These are phyloP conservation scores for Globisporangium emineosum DNA, from an alignment of 352 stramenopile species.

Conservation along the genomic window DNA sequence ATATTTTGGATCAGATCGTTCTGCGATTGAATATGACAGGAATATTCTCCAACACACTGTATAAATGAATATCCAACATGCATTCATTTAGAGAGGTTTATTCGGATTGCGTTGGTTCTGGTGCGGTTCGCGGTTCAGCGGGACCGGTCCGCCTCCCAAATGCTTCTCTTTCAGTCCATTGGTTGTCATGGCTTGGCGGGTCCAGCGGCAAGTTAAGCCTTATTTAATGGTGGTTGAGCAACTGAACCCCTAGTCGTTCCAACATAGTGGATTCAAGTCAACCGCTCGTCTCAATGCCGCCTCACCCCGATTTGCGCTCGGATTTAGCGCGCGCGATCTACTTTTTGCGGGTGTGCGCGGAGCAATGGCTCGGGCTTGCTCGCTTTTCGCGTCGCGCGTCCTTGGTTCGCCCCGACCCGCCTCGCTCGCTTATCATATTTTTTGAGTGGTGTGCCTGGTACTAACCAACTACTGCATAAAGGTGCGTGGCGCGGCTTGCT, in stretches of 20 bases:
- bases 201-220: background rate
- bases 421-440: constrained; percentile 33
- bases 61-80: no score
- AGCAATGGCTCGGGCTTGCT: constrained; percentile 11
- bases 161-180: constrained; percentile 23
- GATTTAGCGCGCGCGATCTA: constrained; percentile 6
- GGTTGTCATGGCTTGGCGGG: constrained; percentile 25
- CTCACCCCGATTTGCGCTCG: background rate
- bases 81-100: background rate
- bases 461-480: constrained; percentile 42
- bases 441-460: constrained; percentile 76
- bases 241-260: constrained; percentile 1
- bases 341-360: background rate
- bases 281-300: background rate
- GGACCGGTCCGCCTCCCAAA: constrained; percentile 1
- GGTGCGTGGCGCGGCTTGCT: constrained; percentile 20
- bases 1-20: background rate
- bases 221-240: constrained; percentile 11
- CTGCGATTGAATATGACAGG: background rate
- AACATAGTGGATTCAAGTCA: background rate
- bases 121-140: constrained; percentile 7
- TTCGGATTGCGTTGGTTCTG: background rate
- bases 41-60: no score
- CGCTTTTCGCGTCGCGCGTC: constrained; percentile 6
- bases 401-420: background rate